Evolutionary conservation across 202 grass and related monocot species (phyloP).

Genomic region (Elaeis oleifera): DNA sequence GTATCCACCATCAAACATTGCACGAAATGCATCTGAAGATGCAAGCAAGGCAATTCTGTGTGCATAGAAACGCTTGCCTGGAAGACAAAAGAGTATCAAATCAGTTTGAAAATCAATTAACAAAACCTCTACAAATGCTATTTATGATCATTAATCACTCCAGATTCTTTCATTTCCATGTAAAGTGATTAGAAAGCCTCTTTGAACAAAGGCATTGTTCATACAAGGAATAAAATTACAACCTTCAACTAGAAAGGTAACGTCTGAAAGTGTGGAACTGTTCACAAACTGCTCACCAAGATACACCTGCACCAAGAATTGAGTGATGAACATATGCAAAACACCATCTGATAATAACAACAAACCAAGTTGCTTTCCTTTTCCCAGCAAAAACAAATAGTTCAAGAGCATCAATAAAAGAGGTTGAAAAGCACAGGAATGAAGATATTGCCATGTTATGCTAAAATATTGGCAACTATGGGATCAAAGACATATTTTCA

Average conservation of each 20-base stretch:
- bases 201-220: neutral
- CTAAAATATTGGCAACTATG: too few species aligned
- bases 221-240: neutral
- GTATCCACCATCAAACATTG: slow-evolving; percentile 99
- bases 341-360: too few species aligned
- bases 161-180: too few species aligned
- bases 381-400: too few species aligned
- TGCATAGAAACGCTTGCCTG: slow-evolving; percentile 94
- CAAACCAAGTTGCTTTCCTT: too few species aligned
- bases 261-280: slow-evolving; percentile 88
- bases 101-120: neutral
- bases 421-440: too few species aligned
- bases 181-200: neutral
- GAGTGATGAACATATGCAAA: neutral
- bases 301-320: slow-evolving; percentile 64
- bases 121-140: neutral
- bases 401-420: too few species aligned
- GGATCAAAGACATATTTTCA: too few species aligned
- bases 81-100: slow-evolving; percentile 10
- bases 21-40: slow-evolving; percentile 98
- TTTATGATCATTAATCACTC: neutral
- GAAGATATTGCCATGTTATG: too few species aligned
- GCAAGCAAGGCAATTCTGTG: slow-evolving; percentile 97
- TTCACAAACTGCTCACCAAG: slow-evolving; percentile 96
- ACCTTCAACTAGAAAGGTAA: slow-evolving; percentile 99